These are phyloP conservation scores for Claviceps citrina DNA, from an alignment of 2,329 filamentous ascomycete genomes.

Conservation along the genomic window DNA sequence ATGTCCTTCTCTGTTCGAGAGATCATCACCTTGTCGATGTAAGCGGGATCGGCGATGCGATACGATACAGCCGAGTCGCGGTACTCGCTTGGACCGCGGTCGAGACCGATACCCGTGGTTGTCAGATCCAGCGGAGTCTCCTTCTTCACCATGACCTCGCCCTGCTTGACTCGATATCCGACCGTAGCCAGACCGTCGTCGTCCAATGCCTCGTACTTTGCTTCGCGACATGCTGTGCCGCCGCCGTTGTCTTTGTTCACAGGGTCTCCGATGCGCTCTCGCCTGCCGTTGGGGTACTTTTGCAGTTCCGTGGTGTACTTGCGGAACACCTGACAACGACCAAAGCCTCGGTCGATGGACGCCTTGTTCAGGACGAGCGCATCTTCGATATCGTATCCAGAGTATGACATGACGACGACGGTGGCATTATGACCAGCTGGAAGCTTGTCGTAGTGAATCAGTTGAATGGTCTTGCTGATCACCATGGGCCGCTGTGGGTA, in stretches of 20 bases:
- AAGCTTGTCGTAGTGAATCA: slow-evolving; percentile 93
- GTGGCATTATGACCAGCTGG: slow-evolving; percentile 94
- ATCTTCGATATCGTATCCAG: slow-evolving; percentile 98
- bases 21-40: slow-evolving; percentile 93
- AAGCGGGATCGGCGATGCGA: slow-evolving; percentile 67
- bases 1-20: slow-evolving; percentile 78
- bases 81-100: slow-evolving; percentile 46
- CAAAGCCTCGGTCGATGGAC: slow-evolving; percentile 86
- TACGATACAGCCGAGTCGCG: slow-evolving; percentile 61
- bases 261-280: slow-evolving; percentile 48
- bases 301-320: slow-evolving; percentile 81
- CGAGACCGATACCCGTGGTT: slow-evolving; percentile 54
- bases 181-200: slow-evolving; percentile 80
- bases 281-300: slow-evolving; percentile 70
- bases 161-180: slow-evolving; percentile 60
- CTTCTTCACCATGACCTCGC: slow-evolving; percentile 85
- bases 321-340: slow-evolving; percentile 92
- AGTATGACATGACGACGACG: slow-evolving; percentile 98
- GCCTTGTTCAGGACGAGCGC: slow-evolving; percentile 93
- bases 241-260: slow-evolving; percentile 39
- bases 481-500: slow-evolving; percentile 97
- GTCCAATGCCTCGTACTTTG: slow-evolving; percentile 61
- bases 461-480: slow-evolving; percentile 88
- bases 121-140: slow-evolving; percentile 66
- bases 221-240: slow-evolving; percentile 43